These are phyloP conservation scores for Amanita thiersii DNA, from an alignment of 768 basidiomycete genomes.

Conservation along the genomic window DNA sequence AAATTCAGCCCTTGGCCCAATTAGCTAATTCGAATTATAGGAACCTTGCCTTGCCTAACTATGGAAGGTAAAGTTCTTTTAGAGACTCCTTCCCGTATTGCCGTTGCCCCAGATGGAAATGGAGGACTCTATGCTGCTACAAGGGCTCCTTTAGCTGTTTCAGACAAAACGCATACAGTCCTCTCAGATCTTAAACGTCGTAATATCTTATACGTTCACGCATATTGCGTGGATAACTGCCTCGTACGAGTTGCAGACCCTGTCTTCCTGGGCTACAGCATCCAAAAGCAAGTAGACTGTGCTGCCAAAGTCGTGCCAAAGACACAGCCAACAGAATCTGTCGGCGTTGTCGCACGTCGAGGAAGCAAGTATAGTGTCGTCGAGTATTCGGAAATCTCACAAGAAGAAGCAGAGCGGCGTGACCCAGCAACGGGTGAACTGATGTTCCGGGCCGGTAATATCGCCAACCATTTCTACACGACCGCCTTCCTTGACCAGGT, in stretches of 20 bases:
- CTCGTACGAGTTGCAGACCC: conserved; percentile 97
- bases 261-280: conserved; percentile 92
- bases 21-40: conserved; percentile 30
- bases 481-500: conserved; percentile 73
- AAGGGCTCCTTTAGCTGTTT: conserved; percentile 59
- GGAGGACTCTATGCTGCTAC: conserved; percentile 96
- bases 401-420: conserved; percentile 76
- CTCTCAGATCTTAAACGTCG: conserved; percentile 75
- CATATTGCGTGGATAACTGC: conserved; percentile 98
- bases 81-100: conserved; percentile 66
- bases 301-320: conserved; percentile 97
- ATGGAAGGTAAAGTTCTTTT: conserved; percentile 92
- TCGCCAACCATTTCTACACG: conserved; percentile 98
- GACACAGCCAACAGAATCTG: conserved; percentile 75
- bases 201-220: conserved; percentile 82
- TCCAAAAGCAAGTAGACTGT: conserved; percentile 81
- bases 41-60: conserved; percentile 90
- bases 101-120: conserved; percentile 98
- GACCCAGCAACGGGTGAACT: conserved; percentile 67
- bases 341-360: conserved; percentile 87
- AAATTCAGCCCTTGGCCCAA: conserved; percentile 9
- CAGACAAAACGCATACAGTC: conserved; percentile 59
- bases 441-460: conserved; percentile 90
- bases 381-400: conserved; percentile 94
- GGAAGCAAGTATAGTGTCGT: conserved; percentile 87